Base-by-base conservation (phyloP, 495 filamentous ascomycete genomes). In the Neurospora sp. region DNA sequence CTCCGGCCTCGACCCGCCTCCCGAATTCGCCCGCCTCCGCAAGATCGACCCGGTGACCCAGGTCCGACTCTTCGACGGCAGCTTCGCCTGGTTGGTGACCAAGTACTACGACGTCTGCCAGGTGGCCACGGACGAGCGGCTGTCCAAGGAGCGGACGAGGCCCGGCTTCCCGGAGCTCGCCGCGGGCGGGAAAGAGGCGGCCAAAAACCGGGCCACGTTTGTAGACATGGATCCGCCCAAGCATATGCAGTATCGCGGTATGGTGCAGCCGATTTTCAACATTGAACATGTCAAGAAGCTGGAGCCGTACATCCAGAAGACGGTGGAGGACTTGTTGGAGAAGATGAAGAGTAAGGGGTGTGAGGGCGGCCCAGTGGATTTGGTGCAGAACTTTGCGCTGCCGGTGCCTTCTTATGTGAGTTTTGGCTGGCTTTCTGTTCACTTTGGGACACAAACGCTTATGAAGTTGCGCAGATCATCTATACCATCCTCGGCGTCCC, bases 181-280 rank as follows among this genome's bases (percentile, higher is more conserved):
- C 44, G 72, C 78, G 35, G 77, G 83, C 27, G 85, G 81, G 3
- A 83, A 84, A 72, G 72, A 73, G 8, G 85, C 84, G 1, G 81
- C 75, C 20, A 82, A 85, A 72, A 61, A 78, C 68, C 79, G 81
- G 70, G 82, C 84, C 4, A 86, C 84, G 7, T 85, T 86, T 72
- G 84, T 86, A 8, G 83, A 86, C 70, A 84, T 85, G 84, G 84
- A 85, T 70, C 76, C 82, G 14, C 83, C 84, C 3, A 74, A 83
- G 16, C 84, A 86, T 61, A 83, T 80, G 80, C 76, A 77, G 16
- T 81, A 85, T 65, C 76, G 78, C 40, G 72, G 80, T 68, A 86
- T 85, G 84, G 81, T 85, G 3, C 81, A 84, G 73, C 70, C 78
- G 0, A 72, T 82, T 31, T 85, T 85, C 69, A 78, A 79, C 9